Evolutionary conservation across 768 basidiomycete species (phyloP).

Genomic region (Neoboletus subvelutipes): DNA sequence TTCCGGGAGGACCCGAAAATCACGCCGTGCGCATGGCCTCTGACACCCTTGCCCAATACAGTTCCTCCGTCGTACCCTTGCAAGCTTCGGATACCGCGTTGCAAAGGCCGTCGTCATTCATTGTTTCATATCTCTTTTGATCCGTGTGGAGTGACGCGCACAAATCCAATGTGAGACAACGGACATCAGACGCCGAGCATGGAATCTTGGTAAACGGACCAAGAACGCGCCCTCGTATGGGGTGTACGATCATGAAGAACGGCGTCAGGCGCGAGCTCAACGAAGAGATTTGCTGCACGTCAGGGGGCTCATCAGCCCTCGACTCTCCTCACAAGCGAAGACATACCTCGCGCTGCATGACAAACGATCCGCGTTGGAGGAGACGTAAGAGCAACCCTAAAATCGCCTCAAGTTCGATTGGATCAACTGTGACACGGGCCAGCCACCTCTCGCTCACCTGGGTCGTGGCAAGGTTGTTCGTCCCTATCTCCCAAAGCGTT

Average conservation of each 20-base stretch:
- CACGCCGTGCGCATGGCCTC: conserved; percentile 15
- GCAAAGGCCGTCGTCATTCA: conserved; percentile 17
- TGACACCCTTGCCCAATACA: conserved; percentile 37
- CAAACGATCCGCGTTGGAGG: conserved; percentile 51
- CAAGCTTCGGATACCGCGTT: conserved; percentile 29
- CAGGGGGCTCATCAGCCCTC: conserved; percentile 8
- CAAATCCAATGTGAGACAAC: conserved; percentile 65
- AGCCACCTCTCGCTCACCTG: conserved; percentile 47
- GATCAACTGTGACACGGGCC: conserved; percentile 4
- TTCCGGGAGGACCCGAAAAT: conserved; percentile 25
- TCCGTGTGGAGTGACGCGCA: conserved; percentile 37
- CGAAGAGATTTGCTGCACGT: conserved; percentile 43
- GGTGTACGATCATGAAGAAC: conserved; percentile 77
- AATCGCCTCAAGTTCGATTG: conserved; percentile 41
- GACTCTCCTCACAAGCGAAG: background rate
- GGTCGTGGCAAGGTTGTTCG: conserved; percentile 50
- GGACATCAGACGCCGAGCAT: conserved; percentile 35
- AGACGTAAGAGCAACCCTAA: conserved; percentile 63
- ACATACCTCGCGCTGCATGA: conserved; percentile 47
- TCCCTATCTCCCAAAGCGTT: conserved; percentile 81
- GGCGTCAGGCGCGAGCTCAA: conserved; percentile 67
- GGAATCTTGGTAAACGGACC: conserved; percentile 82
- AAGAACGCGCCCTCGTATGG: conserved; percentile 64
- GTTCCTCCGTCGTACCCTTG: conserved; percentile 26
- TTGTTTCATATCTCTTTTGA: conserved; percentile 9